phyloP scores from a whole-genome alignment of 148 eudicot genomes.

The Diospyros lotus region DNA sequence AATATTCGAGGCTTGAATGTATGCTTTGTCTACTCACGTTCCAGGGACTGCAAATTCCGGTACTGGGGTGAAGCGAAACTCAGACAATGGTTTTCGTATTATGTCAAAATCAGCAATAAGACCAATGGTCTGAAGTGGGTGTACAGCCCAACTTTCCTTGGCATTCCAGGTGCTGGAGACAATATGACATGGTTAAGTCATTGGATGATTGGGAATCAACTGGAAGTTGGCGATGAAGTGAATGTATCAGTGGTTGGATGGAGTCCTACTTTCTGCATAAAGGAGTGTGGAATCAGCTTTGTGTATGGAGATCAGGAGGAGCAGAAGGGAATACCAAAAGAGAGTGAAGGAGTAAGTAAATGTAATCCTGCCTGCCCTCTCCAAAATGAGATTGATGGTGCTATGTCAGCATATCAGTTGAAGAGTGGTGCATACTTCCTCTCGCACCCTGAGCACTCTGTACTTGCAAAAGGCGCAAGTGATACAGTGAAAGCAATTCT shows the following conservation, averaged over 20 bases:
- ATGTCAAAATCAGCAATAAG: not conserved
- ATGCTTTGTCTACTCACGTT: not conserved
- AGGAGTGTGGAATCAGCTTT: not conserved
- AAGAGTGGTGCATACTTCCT: no score
- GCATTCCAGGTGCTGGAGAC: not conserved
- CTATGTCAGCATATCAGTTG: no score
- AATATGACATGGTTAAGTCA: not conserved
- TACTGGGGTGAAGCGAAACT: not conserved
- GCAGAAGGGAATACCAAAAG: no score
- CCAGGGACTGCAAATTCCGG: not conserved
- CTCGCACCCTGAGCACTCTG: no score
- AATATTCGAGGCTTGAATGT: not conserved
- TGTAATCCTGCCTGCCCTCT: no score
- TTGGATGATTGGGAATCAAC: not conserved
- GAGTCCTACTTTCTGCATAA: not conserved
- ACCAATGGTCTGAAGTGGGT: not conserved
- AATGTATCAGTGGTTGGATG: not conserved
- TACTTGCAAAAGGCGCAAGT: no score
- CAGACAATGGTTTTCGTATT: not conserved
- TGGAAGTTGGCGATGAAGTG: not conserved
- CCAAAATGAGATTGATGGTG: no score
- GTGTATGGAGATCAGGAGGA: not conserved
- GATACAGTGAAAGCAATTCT: no score
- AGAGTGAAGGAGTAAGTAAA: no score
- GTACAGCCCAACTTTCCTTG: not conserved